Evolutionary conservation across 352 stramenopile genomes (phyloP).

Genomic region (Pythium aquatile): DNA sequence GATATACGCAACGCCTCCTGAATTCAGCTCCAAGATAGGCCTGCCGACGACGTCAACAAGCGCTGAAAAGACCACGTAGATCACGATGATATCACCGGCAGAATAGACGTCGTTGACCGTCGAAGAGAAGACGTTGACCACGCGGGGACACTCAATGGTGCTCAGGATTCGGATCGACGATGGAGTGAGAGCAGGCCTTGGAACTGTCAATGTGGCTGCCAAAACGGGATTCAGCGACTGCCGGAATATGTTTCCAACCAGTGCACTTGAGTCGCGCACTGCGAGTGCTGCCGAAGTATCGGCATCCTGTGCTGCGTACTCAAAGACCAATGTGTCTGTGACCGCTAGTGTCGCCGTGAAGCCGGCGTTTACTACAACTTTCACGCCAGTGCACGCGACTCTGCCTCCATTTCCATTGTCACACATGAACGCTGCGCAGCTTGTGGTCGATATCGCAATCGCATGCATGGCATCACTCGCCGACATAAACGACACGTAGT

Average conservation of each 20-base stretch:
- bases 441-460: constrained; percentile 27
- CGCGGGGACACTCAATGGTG: constrained; percentile 30
- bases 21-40: constrained; percentile 68
- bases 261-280: constrained; percentile 29
- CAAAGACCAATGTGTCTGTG: constrained; percentile 51
- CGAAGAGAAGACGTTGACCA: constrained; percentile 43
- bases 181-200: constrained; percentile 9
- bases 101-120: constrained; percentile 53
- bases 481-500: constrained; percentile 47
- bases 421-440: constrained; percentile 53
- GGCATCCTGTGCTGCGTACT: constrained; percentile 44
- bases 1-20: constrained; percentile 51
- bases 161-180: constrained; percentile 34
- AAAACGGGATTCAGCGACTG: constrained; percentile 37
- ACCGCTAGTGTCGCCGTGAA: constrained; percentile 36
- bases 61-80: constrained; percentile 52
- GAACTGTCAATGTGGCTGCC: constrained; percentile 31
- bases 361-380: constrained; percentile 45
- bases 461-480: constrained; percentile 36
- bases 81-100: constrained; percentile 54
- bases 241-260: constrained; percentile 46
- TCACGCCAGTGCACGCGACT: constrained; percentile 32
- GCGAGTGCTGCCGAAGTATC: constrained; percentile 34
- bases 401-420: constrained; percentile 33
- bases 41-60: constrained; percentile 48